Evolutionary conservation across 257 asterid genomes (phyloP).

Genomic region (Nicotiana sylvestris): DNA sequence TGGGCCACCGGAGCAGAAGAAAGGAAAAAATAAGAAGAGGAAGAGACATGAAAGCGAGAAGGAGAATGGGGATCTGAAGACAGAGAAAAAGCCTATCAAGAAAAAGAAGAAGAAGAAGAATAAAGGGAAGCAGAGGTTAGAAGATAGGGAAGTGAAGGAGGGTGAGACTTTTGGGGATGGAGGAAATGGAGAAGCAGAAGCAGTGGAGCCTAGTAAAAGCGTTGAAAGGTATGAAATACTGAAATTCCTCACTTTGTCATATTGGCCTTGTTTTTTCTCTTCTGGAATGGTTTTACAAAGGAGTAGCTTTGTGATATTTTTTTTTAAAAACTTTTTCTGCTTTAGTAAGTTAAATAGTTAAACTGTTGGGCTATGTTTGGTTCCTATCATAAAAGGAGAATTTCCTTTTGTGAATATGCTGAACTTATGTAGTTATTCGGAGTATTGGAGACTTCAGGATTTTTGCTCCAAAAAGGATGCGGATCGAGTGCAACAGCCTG

Average conservation of each 20-base stretch:
- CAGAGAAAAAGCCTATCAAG: conserved; percentile 21
- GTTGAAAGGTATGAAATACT: conserved; percentile 30
- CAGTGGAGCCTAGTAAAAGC: conserved; percentile 12
- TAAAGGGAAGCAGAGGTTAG: not conserved
- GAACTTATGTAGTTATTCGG: not conserved
- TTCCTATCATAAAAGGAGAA: not conserved
- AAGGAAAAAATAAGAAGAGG: conserved; percentile 39
- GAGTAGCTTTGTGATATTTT: not conserved
- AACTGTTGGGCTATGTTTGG: not conserved
- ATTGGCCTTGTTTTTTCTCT: not conserved
- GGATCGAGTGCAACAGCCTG: too few species aligned
- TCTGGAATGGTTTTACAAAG: conserved; percentile 19
- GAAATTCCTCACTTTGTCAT: not conserved
- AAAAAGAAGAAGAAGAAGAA: conserved; percentile 34
- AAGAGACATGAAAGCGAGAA: conserved; percentile 26
- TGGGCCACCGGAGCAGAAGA: conserved; percentile 22
- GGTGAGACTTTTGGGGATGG: conserved; percentile 19
- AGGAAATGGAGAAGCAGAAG: conserved; percentile 22
- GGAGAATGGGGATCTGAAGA: conserved; percentile 27
- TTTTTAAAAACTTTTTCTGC: not conserved
- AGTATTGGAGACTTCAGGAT: too few species aligned
- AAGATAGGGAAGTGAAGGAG: conserved; percentile 8
- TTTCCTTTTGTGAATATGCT: not conserved
- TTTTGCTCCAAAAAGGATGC: too few species aligned
- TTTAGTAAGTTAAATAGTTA: not conserved